phyloP scores from a whole-genome alignment of 1,284 basidiomycete species.

The Papiliotrema fonsecae region DNA sequence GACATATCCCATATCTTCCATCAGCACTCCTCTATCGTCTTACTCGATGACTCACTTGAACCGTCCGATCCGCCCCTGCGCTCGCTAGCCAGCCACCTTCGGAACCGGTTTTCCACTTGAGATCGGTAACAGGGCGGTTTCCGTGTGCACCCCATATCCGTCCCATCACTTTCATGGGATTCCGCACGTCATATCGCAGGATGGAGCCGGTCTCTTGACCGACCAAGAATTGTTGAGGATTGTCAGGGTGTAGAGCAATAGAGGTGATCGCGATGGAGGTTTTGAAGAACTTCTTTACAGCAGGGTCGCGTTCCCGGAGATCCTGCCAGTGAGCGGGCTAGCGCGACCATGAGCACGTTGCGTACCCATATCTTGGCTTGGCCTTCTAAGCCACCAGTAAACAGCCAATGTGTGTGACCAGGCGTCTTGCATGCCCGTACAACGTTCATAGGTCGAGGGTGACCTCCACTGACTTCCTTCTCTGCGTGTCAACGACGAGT shows the following conservation, averaged over 20 bases:
- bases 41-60: constrained; percentile 58
- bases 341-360: background rate
- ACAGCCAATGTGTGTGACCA: constrained; percentile 61
- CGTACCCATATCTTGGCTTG: constrained; percentile 75
- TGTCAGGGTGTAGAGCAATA: constrained; percentile 65
- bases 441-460: constrained; percentile 69
- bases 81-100: constrained; percentile 74
- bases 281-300: constrained; percentile 62
- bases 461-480: constrained; percentile 61
- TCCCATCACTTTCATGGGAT: constrained; percentile 60
- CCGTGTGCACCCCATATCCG: constrained; percentile 72
- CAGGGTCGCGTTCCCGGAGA: constrained; percentile 63
- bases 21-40: background rate
- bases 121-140: constrained; percentile 61
- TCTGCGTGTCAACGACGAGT: constrained; percentile 49
- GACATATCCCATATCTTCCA: constrained; percentile 73
- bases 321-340: constrained; percentile 53
- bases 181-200: constrained; percentile 70
- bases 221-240: constrained; percentile 65
- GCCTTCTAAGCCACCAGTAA: constrained; percentile 78
- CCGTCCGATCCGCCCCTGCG: constrained; percentile 71
- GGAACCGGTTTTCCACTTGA: constrained; percentile 61
- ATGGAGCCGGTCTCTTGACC: constrained; percentile 70
- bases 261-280: constrained; percentile 68
- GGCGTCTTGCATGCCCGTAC: constrained; percentile 56